Conservation (phyloP, 306 rosid genomes). For the Trifolium fragiferum region DNA sequence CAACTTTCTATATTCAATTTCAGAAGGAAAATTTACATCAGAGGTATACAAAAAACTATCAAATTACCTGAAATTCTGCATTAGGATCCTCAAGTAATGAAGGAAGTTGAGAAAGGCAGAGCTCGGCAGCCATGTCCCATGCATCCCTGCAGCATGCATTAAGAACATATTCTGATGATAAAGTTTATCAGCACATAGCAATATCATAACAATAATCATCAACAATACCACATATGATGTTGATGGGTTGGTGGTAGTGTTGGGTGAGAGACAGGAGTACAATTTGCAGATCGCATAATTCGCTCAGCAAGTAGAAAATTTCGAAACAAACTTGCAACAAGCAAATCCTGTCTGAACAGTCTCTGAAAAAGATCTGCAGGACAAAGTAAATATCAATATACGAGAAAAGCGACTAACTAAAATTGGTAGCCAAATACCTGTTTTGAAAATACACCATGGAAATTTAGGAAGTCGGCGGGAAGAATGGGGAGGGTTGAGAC, state of each 20-base stretch:
- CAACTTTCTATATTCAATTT: constrained; percentile 7
- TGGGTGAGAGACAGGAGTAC: constrained; percentile 94
- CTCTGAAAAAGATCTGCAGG: constrained; percentile 94
- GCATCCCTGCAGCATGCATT: constrained; percentile 86
- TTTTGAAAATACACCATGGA: constrained; percentile 10
- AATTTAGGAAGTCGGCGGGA: constrained; percentile 11
- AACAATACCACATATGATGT: constrained; percentile 96
- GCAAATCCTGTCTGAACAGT: constrained; percentile 94
- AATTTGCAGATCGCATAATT: constrained; percentile 98
- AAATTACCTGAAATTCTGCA: constrained; percentile 81
- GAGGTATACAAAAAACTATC: constrained; percentile 19
- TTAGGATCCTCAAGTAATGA: constrained; percentile 80
- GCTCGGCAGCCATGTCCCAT: constrained; percentile 99
- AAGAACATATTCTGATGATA: constrained; percentile 32
- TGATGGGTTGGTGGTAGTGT: constrained; percentile 93
- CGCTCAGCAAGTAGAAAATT: constrained; percentile 97
- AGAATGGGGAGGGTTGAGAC: constrained; percentile 33
- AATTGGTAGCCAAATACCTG: constrained; percentile 16
- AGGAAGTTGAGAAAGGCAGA: constrained; percentile 98
- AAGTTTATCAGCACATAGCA: constrained; percentile 22
- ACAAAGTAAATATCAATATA: constrained; percentile 7
- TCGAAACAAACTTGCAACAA: constrained; percentile 90
- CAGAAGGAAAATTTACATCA: constrained; percentile 26
- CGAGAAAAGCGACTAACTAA: constrained; percentile 34
- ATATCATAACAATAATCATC: constrained; percentile 42